phyloP scores from a whole-genome alignment of 495 filamentous ascomycete species.

The Pyrenula aspistea region DNA sequence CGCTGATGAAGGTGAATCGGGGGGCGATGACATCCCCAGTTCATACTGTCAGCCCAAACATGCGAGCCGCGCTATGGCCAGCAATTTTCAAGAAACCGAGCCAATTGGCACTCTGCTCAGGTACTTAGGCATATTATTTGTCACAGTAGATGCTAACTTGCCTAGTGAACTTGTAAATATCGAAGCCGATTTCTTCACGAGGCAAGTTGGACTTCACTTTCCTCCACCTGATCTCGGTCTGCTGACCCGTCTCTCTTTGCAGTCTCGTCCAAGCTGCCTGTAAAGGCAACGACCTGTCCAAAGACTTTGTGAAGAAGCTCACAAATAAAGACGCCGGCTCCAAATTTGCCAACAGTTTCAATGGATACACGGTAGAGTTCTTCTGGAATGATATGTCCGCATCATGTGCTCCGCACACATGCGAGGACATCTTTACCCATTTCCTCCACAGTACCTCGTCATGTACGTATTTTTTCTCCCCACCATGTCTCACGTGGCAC shows the following conservation, averaged over 20 bases:
- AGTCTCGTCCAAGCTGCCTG: neutral
- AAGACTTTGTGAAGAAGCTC: neutral
- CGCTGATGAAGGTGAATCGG: too few species aligned
- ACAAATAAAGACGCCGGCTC: neutral
- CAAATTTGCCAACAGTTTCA: neutral
- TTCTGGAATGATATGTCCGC: neutral
- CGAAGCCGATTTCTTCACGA: neutral
- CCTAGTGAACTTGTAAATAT: neutral
- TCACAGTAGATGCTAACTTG: neutral
- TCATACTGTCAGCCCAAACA: neutral
- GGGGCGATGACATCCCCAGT: too few species aligned
- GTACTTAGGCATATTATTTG: neutral
- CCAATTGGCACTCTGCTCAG: neutral
- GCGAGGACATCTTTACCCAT: neutral
- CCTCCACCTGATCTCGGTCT: neutral
- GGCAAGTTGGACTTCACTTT: neutral
- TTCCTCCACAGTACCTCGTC: neutral
- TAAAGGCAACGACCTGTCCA: neutral
- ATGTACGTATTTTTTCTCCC: neutral
- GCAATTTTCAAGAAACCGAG: neutral
- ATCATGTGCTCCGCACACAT: neutral
- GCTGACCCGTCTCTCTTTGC: neutral
- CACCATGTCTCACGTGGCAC: neutral
- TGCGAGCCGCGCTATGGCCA: neutral
- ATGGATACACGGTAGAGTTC: neutral